A percentile compares a stretch with the other conserved stretches of the same genome.
phyloP scores from a whole-genome alignment of 768 basidiomycete genomes.

The Rhizopogon salebrosus region DNA sequence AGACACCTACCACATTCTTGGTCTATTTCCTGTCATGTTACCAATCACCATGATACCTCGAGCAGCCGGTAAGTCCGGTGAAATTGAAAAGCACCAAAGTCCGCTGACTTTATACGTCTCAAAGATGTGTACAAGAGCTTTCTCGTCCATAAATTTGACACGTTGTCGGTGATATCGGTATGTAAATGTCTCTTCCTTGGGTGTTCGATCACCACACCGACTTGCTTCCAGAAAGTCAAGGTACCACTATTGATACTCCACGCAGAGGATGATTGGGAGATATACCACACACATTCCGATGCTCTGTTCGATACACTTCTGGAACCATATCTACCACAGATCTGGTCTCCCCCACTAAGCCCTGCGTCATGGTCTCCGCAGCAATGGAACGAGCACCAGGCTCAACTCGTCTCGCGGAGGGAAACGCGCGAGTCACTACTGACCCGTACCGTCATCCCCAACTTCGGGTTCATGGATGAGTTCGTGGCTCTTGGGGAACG shows the following conservation, averaged over 20 bases:
- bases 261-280: conserved; percentile 69
- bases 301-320: conserved; percentile 64
- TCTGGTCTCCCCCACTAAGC: conserved; percentile 32
- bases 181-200: conserved; percentile 14
- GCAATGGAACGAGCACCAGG: conserved; percentile 40
- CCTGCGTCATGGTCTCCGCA: conserved; percentile 26
- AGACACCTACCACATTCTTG: conserved; percentile 63
- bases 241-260: conserved; percentile 70
- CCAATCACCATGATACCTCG: conserved; percentile 64
- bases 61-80: conserved; percentile 48
- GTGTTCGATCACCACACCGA: background rate
- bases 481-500: conserved; percentile 42
- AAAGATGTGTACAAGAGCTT: conserved; percentile 52
- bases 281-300: conserved; percentile 64
- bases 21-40: conserved; percentile 63
- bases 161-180: conserved; percentile 56
- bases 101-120: background rate
- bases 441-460: conserved; percentile 35
- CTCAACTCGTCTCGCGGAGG: conserved; percentile 35
- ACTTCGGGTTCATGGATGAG: conserved; percentile 49
- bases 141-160: conserved; percentile 56
- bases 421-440: conserved; percentile 42
- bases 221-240: conserved; percentile 48
- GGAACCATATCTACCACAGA: conserved; percentile 53
- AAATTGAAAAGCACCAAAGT: background rate